Base-by-base conservation (phyloP, 1,284 basidiomycete genomes). In the Ceratobasidium sp. region DNA sequence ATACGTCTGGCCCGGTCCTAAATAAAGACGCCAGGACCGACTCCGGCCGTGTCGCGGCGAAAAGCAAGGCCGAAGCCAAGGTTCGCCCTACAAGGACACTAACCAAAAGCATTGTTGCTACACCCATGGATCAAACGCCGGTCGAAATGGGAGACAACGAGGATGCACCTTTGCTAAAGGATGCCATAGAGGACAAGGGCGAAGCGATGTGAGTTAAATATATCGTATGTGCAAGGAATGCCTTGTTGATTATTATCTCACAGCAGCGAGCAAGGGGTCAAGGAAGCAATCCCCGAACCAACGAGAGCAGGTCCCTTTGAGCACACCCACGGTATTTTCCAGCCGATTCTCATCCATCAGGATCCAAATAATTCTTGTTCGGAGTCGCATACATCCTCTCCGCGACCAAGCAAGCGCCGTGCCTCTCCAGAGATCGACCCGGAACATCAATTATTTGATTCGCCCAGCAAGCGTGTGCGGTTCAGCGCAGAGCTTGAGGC, bases 391-490 rank as follows among this genome's bases (percentile, higher is more conserved):
- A 68, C 66, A 27, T 66, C 64, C 12, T 33, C 66, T 68, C 50
- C 62, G 1, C 27, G 35, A 16, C 35, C 73, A 14, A 66, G 41
- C 48, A 75, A 75, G 55, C 73, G 73, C 35, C 62, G 33, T 8
- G 73, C 73, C 16, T 52, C 73, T n/a, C 73, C 62, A 30, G 73
- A 66, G 30, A 20, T 27, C 48, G 35, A 66, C 18, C 10, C n/a
- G 1, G 60, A 55, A 30, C 33, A 38, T n/a, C 20, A 50, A 1
- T 14, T 38, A 14, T 33, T 68, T 5, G 73, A 75, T 35, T 75
- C 73, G 3, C 73, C 73, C 6, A 75, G 57, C 50, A 75, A 75
- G 41, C 73, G 73, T 55, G 73, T 75, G 23, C 73, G 73, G 16
- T 75, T 75, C 62, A 75, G 48, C 52, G 62, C 73, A 6, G 50